Percentiles rank a stretch among this genome's conserved stretches.
Conservation (phyloP, 2,329 filamentous ascomycete species). For the Trichoderma oligosporum region DNA sequence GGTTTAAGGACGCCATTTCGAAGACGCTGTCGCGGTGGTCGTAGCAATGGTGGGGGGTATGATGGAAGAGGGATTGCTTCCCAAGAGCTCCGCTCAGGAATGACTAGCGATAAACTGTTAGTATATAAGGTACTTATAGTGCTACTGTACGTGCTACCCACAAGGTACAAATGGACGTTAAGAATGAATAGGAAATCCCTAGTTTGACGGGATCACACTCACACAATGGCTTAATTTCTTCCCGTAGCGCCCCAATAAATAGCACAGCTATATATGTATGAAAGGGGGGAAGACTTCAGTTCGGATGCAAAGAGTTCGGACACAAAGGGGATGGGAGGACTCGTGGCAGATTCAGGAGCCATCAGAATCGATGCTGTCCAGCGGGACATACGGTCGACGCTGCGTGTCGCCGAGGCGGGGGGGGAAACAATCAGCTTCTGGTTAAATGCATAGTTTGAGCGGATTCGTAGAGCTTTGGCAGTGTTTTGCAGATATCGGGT, state of each 20-base stretch:
- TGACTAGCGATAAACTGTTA: constrained; percentile 3
- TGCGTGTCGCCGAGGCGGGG: constrained; percentile 20
- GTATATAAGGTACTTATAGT: background rate
- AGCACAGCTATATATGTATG: constrained; percentile 13
- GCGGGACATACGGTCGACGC: constrained; percentile 23
- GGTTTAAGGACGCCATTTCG: constrained; percentile 74
- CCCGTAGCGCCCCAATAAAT: constrained; percentile 10
- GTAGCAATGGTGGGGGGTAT: constrained; percentile 24
- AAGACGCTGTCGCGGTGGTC: constrained; percentile 1
- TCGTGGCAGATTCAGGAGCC: constrained; percentile 15
- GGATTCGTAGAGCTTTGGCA: background rate
- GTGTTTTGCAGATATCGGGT: constrained; percentile 17
- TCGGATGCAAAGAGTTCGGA: constrained; percentile 1
- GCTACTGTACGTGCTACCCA: too few relatives aligned
- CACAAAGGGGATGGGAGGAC: constrained; percentile 10
- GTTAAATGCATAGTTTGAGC: constrained; percentile 16
- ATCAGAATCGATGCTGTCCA: constrained; percentile 21
- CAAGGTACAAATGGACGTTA: background rate
- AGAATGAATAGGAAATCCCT: background rate
- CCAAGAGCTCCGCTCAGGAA: constrained; percentile 26
- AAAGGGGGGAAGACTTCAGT: background rate
- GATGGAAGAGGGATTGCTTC: constrained; percentile 28
- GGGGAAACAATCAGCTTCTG: constrained; percentile 8
- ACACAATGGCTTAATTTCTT: background rate
- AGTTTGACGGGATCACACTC: background rate